Evolutionary conservation across 371 early-diverging fungal genomes (phyloP), one percentile per base, ranked within the genome.

Genomic region (Catenaria anguillulae): DNA sequence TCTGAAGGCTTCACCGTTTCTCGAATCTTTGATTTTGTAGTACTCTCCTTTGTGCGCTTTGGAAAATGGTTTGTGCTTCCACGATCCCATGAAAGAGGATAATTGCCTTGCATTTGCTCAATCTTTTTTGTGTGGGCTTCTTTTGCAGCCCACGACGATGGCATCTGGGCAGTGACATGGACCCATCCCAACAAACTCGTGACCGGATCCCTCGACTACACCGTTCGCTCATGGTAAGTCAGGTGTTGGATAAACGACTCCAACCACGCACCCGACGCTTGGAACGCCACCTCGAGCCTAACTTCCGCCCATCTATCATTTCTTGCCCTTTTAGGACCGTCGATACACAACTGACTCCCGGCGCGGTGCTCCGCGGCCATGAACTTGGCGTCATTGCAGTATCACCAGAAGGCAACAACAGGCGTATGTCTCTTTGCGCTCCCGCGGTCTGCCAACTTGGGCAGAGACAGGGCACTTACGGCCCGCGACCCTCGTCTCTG

Each of bases 141-240:
- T n/a, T n/a, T n/a, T n/a, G n/a, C n/a, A 84, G 91, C 89, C 15
- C 91, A 90, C 68, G 77, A 75, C 37, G 89, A 87, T 64, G 86
- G 84, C 61, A 86, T 90, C 63, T 90, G 91, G 91, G 69, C 78
- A 60, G 84, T 84, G 10, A 81, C 83, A 19, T 90, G 91, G 89
- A 75, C 82, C 62, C 70, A 77, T 48, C 72, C 75, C 8, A 82
- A 84, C 69, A 55, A 70, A 35, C 78, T 90, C 26, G 71, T 86
- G 29, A 86, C 89, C 37, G 91, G 86, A 19, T 86, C 87, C 26
- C 79, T 82, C 33, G 91, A 90, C 62, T 79, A 79, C 54, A 80
- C 81, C 3, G 77, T 90, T 60, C 87, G 84, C 65, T 74, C 83
- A 65, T 90, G 91, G 90, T 87, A 72, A 55, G 68, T 60, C 24